Evolutionary conservation across 768 basidiomycete genomes (phyloP).

Genomic region (Mycena vulgaris): DNA sequence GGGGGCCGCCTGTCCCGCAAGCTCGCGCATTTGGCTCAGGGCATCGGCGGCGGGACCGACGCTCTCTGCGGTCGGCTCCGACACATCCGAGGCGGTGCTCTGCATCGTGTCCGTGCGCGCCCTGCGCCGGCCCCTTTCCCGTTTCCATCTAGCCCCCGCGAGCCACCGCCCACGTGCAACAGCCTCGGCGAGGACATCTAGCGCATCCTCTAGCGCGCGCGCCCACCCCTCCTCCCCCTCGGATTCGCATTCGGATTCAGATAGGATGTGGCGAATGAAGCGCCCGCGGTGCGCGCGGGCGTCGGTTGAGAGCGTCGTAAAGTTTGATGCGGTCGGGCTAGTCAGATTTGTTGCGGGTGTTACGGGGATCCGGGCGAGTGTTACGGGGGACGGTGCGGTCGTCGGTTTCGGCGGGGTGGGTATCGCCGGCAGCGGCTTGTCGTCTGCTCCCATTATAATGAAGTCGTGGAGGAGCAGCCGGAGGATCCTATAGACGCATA

Average conservation of each 20-base stretch:
- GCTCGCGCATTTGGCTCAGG: conserved; percentile 44
- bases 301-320: conserved; percentile 54
- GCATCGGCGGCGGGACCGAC: conserved; percentile 34
- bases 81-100: background rate
- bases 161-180: conserved; percentile 64
- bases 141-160: too few species aligned
- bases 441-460: conserved; percentile 45
- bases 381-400: too few species aligned
- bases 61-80: conserved; percentile 1
- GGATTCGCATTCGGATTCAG: conserved; percentile 52
- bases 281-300: conserved; percentile 58
- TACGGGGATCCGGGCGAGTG: too few species aligned
- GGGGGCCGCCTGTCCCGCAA: conserved; percentile 44
- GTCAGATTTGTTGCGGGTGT: too few species aligned
- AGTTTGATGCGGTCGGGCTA: conserved; percentile 8
- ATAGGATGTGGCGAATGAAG: conserved; percentile 58
- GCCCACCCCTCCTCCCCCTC: conserved; percentile 62
- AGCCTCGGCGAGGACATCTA: conserved; percentile 62
- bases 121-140: conserved; percentile 46
- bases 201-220: conserved; percentile 59
- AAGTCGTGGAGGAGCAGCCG: background rate
- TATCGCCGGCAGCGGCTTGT: conserved; percentile 56
- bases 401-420: conserved; percentile 41
- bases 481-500: conserved; percentile 28
- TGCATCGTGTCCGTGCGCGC: conserved; percentile 38